phyloP scores from a whole-genome alignment of 345 rosid species.

The Lenwebbia sp. region DNA sequence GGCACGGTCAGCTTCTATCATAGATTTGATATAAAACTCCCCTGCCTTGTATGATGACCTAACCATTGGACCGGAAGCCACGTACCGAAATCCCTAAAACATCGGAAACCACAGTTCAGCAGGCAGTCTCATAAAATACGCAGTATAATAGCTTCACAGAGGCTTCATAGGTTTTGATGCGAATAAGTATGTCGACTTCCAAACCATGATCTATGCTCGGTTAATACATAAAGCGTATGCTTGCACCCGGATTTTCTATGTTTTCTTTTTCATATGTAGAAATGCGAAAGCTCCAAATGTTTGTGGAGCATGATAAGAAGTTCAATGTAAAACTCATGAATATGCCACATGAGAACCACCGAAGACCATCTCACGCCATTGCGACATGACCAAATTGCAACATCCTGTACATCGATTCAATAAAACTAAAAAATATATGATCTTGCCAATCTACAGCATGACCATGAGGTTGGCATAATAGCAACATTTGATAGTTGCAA shows the following conservation, averaged over 20 bases:
- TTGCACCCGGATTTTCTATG: not conserved
- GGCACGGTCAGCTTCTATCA: constrained; percentile 89
- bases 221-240: not conserved
- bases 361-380: not conserved
- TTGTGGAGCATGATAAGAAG: not conserved
- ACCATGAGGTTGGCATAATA: not conserved
- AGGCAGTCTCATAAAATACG: not conserved
- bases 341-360: not conserved
- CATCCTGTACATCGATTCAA: not conserved
- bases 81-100: constrained; percentile 87
- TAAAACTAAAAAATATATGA: not conserved
- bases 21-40: constrained; percentile 93
- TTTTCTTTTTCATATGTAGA: not conserved
- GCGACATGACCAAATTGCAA: not conserved
- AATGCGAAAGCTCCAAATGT: not conserved
- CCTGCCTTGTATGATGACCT: constrained; percentile 99
- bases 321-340: not conserved
- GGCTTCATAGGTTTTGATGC: not conserved
- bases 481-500: not conserved
- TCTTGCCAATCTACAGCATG: not conserved
- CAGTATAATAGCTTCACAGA: not conserved
- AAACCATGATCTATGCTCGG: not conserved
- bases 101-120: constrained; percentile 1
- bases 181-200: not conserved
- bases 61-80: constrained; percentile 99